These are phyloP conservation scores for Cafeteria roenbergensis DNA, from an alignment of 108 stramenopile genomes.

Conservation along the genomic window DNA sequence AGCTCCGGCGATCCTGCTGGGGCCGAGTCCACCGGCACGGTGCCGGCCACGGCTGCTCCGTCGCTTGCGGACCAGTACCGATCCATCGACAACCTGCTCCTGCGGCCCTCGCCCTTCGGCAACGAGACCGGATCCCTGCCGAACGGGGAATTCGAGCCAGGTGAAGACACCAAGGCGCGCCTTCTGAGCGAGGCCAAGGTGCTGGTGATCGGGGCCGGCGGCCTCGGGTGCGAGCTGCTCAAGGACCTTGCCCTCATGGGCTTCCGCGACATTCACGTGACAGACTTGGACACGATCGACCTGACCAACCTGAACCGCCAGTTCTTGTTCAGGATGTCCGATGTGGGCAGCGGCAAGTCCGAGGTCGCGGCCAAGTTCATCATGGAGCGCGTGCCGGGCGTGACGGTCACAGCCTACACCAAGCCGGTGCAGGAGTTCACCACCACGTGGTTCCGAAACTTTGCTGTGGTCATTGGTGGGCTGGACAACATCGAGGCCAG, in stretches of 20 bases:
- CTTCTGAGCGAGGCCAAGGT: no score
- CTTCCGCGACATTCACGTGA: constrained; percentile 71
- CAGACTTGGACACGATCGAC: constrained; percentile 97
- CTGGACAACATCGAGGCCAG: constrained; percentile 95
- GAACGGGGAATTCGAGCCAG: constrained; percentile 36
- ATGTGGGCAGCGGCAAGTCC: constrained; percentile 41
- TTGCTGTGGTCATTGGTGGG: constrained; percentile 76
- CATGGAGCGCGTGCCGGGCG: constrained; percentile 27
- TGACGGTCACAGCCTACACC: constrained; percentile 59
- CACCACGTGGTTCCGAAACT: constrained; percentile 68
- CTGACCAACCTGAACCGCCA: constrained; percentile 95
- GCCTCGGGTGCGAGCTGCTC: constrained; percentile 90
- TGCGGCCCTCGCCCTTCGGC: constrained; percentile 32
- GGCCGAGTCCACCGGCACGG: no score
- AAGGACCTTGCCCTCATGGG: constrained; percentile 85
- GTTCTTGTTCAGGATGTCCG: constrained; percentile 54
- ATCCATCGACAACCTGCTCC: constrained; percentile 26
- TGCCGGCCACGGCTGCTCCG: no score
- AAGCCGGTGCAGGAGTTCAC: constrained; percentile 87
- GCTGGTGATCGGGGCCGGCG: constrained; percentile 94
- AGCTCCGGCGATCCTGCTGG: no score
- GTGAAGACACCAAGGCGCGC: no score
- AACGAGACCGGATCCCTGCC: constrained; percentile 39
- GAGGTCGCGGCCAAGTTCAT: constrained; percentile 49
- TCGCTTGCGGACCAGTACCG: neutral